Conservation (phyloP, 2,329 filamentous ascomycete genomes). For the Periconia sp. region DNA sequence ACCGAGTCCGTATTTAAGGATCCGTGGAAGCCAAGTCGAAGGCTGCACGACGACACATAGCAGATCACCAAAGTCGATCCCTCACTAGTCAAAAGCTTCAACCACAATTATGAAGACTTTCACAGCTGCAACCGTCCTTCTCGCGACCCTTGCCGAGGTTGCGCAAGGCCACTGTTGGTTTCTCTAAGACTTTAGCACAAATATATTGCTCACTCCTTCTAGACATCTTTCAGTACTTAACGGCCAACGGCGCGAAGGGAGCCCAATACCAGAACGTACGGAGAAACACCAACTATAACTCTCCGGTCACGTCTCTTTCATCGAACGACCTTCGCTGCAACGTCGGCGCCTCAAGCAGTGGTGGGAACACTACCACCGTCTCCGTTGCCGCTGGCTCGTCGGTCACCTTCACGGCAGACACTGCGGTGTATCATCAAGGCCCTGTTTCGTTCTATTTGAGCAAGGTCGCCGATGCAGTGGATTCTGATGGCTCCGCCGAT, state of each 20-base stretch:
- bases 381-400: conserved; percentile 42
- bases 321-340: conserved; percentile 46
- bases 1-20: conserved; percentile 31
- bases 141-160: conserved; percentile 41
- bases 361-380: conserved; percentile 39
- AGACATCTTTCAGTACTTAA: conserved; percentile 48
- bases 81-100: conserved; percentile 5
- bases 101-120: conserved; percentile 40
- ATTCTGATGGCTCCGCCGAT: conserved; percentile 44
- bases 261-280: conserved; percentile 44
- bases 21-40: not conserved
- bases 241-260: conserved; percentile 43
- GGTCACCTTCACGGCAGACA: conserved; percentile 44
- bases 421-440: conserved; percentile 47
- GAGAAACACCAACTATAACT: conserved; percentile 47
- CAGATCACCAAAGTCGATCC: conserved; percentile 4
- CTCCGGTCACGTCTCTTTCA: conserved; percentile 40
- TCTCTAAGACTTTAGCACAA: not conserved
- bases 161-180: conserved; percentile 45
- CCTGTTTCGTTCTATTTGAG: conserved; percentile 46
- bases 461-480: conserved; percentile 40
- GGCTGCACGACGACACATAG: conserved; percentile 9
- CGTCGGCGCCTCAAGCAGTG: conserved; percentile 35
- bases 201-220: conserved; percentile 10
- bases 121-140: conserved; percentile 35